Evolutionary conservation across 352 stramenopile genomes (phyloP).

Genomic region (Peronosclerospora sorghi): DNA sequence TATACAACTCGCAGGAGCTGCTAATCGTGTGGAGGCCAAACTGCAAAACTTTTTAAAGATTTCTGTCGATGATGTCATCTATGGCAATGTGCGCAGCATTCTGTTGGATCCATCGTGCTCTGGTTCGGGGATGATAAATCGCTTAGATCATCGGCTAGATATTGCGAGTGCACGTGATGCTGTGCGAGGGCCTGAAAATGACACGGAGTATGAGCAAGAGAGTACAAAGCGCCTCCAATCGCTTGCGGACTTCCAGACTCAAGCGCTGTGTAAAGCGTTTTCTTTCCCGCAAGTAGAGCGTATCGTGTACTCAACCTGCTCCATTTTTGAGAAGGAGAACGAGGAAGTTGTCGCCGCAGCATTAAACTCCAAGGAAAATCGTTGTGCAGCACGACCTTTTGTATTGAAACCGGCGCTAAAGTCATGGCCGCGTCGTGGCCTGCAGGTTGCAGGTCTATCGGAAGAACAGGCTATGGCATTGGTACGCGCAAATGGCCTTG

Average conservation of each 20-base stretch:
- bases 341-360: constrained; percentile 88
- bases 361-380: constrained; percentile 57
- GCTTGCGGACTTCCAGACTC: constrained; percentile 92
- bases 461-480: constrained; percentile 64
- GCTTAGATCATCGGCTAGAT: constrained; percentile 86
- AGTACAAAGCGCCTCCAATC: constrained; percentile 74
- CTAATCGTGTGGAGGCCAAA: constrained; percentile 69
- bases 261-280: constrained; percentile 89
- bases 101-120: constrained; percentile 95
- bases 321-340: constrained; percentile 92
- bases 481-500: constrained; percentile 85
- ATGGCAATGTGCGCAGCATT: constrained; percentile 85
- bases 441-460: constrained; percentile 42
- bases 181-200: constrained; percentile 22
- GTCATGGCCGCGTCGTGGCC: constrained; percentile 66
- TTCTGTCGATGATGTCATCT: constrained; percentile 57
- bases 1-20: constrained; percentile 73
- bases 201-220: constrained; percentile 37
- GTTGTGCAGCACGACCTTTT: constrained; percentile 37
- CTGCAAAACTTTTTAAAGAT: constrained; percentile 90
- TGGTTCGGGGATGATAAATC: constrained; percentile 92
- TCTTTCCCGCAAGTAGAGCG: constrained; percentile 89
- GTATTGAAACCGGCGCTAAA: constrained; percentile 51
- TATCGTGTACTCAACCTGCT: constrained; percentile 97
- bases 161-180: constrained; percentile 56